Evolutionary conservation across 306 rosid genomes (phyloP).

Genomic region (Cicer arietinum): DNA sequence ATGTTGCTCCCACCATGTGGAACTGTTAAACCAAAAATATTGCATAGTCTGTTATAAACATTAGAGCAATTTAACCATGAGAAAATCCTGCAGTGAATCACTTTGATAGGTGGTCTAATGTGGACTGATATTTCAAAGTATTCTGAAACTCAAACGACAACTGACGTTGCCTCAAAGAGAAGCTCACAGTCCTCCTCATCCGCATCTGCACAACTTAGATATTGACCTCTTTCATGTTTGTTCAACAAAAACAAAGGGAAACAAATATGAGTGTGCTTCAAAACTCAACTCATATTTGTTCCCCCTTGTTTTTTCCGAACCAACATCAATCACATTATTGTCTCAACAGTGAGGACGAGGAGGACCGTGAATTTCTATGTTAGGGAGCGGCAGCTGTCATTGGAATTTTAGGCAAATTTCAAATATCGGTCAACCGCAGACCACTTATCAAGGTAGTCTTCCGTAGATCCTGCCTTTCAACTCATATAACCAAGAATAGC

Average conservation of each 20-base stretch:
- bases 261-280: not conserved
- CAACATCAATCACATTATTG: not conserved
- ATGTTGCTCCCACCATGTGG: slow-evolving; percentile 96
- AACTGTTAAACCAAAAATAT: slow-evolving; percentile 61
- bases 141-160: not conserved
- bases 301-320: not conserved
- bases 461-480: not conserved
- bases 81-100: not conserved
- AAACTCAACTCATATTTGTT: slow-evolving; percentile 1
- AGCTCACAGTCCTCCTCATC: not conserved
- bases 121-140: not conserved
- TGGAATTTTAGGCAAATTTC: not conserved
- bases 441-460: not conserved
- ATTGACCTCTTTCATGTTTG: not conserved
- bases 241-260: not conserved
- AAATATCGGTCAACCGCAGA: not conserved
- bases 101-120: not conserved
- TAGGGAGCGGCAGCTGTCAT: not conserved
- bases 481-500: slow-evolving; percentile 31
- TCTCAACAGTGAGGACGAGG: not conserved
- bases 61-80: slow-evolving; percentile 12
- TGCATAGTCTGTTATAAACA: slow-evolving; percentile 36
- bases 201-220: not conserved
- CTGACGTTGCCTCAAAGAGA: not conserved
- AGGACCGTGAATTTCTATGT: not conserved